Evolutionary conservation across 805 yeast species (phyloP), one percentile per base, ranked within the genome.

Genomic region (Starmerella etchellsii): DNA sequence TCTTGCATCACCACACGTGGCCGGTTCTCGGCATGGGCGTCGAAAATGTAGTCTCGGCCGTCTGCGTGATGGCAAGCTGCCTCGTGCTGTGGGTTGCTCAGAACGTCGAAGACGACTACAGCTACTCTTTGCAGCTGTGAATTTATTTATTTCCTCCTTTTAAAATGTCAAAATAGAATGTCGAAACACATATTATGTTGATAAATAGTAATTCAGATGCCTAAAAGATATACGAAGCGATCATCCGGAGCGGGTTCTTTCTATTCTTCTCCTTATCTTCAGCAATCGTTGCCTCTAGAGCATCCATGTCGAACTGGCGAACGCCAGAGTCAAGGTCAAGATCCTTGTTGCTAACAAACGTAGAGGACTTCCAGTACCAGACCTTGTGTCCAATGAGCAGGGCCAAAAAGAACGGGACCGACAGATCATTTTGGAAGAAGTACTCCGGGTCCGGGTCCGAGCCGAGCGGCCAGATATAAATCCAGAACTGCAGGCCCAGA

Each of bases 21-120:
- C 96, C 96, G 28, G 84, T 95, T 1, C 69, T 88, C 40, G 88
- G 91, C 4, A 85, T 91, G 95, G 98, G 97, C 15, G 71, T 84
- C 19, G 76, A 83, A 43, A 88, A 88, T 61, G 87, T 91, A 31
- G 71, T 80, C 19, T 76, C 83, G 34, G 84, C 87, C 54, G 71
- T 74, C 7, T 67, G 79, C 46, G 74, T 88, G 27, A 81, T 88
- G 84, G 63, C 83, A 52, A 84, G 96, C 65, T 87, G 96, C 61
- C 74, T 83, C 35, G 68, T 78, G 8, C 65, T 91, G 53, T 91
- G 98, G 98, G 66, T 88, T 40, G 84, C 95, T 19, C 97, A 88
- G 59, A 91, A 85, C 59, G 78, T 85, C 44, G 96, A 91, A 60
- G 97, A 91, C 56, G 97, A 88, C 61, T 88, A 87, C 62, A 81